phyloP scores from a whole-genome alignment of 192 early-diverging fungal species.

The Coemansia sp. region DNA sequence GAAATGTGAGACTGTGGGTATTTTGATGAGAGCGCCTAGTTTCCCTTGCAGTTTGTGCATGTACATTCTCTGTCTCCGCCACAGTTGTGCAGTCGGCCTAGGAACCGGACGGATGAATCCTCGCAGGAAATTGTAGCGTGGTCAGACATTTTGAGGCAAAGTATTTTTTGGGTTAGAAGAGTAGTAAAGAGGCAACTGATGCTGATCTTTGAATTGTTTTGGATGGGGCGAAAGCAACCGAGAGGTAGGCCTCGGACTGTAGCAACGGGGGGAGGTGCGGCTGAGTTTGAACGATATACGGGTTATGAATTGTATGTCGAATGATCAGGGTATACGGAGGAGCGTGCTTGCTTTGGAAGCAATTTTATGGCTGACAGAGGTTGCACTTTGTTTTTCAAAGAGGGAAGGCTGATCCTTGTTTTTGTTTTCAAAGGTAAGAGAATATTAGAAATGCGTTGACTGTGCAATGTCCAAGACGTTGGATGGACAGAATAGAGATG shows the following conservation, averaged over 20 bases:
- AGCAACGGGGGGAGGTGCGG: background rate
- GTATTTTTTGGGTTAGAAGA: background rate
- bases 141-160: background rate
- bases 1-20: background rate
- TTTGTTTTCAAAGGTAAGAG: background rate
- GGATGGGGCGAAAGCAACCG: background rate
- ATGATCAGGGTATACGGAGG: background rate
- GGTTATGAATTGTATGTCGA: background rate
- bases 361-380: background rate
- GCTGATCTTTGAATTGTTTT: background rate
- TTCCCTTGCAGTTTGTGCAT: conserved; percentile 44
- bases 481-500: background rate
- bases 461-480: background rate
- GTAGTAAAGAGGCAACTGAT: background rate
- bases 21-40: conserved; percentile 8
- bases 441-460: background rate
- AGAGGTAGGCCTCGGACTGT: background rate
- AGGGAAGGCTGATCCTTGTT: background rate
- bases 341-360: background rate
- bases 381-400: background rate
- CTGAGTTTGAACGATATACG: background rate
- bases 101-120: conserved; percentile 28
- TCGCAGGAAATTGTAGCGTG: conserved; percentile 6
- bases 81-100: conserved; percentile 27
- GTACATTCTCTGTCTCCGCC: conserved; percentile 41